These are phyloP conservation scores for Aspergillus biplanus DNA, from an alignment of 495 filamentous ascomycete species.

Conservation along the genomic window DNA sequence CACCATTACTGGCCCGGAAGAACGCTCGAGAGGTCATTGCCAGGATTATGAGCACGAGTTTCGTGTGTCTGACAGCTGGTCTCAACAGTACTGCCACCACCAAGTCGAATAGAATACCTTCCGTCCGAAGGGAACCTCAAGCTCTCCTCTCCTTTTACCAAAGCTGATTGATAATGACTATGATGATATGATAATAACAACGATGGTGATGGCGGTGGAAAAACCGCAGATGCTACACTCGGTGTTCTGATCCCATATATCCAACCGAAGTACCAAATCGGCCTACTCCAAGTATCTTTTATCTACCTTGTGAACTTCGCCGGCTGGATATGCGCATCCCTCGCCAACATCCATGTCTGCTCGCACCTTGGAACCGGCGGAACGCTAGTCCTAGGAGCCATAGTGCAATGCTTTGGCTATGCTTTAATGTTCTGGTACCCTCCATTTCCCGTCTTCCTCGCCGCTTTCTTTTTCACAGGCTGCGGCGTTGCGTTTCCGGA, in stretches of 20 bases:
- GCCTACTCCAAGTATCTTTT: slow-evolving; percentile 51
- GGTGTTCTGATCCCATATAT: slow-evolving; percentile 59
- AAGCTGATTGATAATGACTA: slow-evolving; percentile 1
- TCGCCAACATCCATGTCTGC: slow-evolving; percentile 51
- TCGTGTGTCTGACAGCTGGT: slow-evolving; percentile 57
- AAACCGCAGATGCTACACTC: slow-evolving; percentile 47
- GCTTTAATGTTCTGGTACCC: slow-evolving; percentile 52
- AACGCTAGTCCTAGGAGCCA: slow-evolving; percentile 52
- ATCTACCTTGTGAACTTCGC: slow-evolving; percentile 48
- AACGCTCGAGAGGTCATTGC: slow-evolving; percentile 25
- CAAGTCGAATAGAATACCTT: not conserved
- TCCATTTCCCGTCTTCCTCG: slow-evolving; percentile 50
- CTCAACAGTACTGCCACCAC: slow-evolving; percentile 38
- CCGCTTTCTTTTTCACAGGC: slow-evolving; percentile 52
- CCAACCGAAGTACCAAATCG: slow-evolving; percentile 47
- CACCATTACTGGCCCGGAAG: slow-evolving; percentile 14
- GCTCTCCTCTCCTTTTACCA: not conserved
- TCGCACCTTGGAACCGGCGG: slow-evolving; percentile 48
- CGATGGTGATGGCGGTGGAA: not conserved
- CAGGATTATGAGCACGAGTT: slow-evolving; percentile 53
- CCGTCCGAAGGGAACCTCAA: slow-evolving; percentile 2
- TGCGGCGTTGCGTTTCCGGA: slow-evolving; percentile 58
- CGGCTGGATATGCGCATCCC: slow-evolving; percentile 53
- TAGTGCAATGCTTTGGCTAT: slow-evolving; percentile 50
- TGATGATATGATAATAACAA: slow-evolving; percentile 1